Evolutionary conservation across 1,284 basidiomycete genomes (phyloP).

Genomic region (Fomes fomentarius): DNA sequence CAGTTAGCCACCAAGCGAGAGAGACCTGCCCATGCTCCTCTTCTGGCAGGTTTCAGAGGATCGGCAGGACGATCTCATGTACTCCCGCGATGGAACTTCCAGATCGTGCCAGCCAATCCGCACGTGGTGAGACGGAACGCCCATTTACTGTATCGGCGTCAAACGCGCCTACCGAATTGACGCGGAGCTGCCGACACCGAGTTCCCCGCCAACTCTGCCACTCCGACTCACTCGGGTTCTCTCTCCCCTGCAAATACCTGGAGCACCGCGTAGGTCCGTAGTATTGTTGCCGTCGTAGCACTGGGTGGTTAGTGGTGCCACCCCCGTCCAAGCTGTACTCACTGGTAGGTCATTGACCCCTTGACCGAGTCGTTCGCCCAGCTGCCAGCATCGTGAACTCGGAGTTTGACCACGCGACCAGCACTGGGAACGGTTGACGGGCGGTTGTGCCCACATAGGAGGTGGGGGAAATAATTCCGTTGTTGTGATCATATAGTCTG

Average conservation of each 20-base stretch:
- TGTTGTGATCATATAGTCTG: slow-evolving; percentile 1
- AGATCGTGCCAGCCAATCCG: not conserved
- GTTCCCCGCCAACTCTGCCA: not conserved
- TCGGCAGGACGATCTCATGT: slow-evolving; percentile 6
- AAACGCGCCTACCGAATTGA: not conserved
- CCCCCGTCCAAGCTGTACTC: too few species aligned
- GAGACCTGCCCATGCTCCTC: not conserved
- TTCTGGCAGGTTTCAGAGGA: slow-evolving; percentile 3
- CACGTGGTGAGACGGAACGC: not conserved
- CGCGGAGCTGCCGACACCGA: not conserved
- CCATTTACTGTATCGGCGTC: not conserved
- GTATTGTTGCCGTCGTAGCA: not conserved
- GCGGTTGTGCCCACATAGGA: slow-evolving; percentile 9
- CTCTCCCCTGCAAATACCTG: too few species aligned
- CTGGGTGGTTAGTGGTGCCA: not conserved
- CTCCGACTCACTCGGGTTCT: too few species aligned
- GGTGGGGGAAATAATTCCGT: not conserved
- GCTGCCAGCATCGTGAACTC: not conserved
- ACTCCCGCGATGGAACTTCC: slow-evolving; percentile 3
- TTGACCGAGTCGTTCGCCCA: not conserved
- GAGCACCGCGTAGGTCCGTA: not conserved
- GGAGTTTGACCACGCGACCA: too few species aligned
- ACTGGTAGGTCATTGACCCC: too few species aligned
- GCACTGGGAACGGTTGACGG: not conserved
- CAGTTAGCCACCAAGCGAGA: slow-evolving; percentile 2